Evolutionary conservation across 352 stramenopile genomes (phyloP).

Genomic region (Phytopythium vexans): DNA sequence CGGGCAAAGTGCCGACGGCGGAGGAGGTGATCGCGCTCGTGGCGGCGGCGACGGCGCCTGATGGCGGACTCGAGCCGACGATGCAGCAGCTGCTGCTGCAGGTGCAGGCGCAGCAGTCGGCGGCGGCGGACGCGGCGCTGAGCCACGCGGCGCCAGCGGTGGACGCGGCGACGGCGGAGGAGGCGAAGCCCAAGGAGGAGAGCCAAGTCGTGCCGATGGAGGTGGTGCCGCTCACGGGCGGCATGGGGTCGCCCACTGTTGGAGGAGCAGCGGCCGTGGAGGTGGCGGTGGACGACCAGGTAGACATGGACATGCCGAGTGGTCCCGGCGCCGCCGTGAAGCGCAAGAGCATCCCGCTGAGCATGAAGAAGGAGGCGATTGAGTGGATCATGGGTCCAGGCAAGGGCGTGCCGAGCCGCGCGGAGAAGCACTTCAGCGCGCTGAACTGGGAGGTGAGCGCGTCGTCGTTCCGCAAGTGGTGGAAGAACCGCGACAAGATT

Average conservation of each 20-base stretch:
- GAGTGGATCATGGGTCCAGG: constrained; percentile 74
- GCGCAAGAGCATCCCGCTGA: constrained; percentile 74
- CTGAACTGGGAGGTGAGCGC: constrained; percentile 75
- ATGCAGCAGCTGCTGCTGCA: constrained; percentile 65
- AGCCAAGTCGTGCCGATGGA: constrained; percentile 13
- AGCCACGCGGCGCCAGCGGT: constrained; percentile 1
- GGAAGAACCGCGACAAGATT: constrained; percentile 83
- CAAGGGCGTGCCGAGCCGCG: constrained; percentile 64
- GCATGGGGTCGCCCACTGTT: constrained; percentile 10
- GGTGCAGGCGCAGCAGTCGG: constrained; percentile 38
- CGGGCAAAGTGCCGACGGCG: constrained; percentile 43
- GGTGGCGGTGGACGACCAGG: background rate
- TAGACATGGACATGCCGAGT: background rate
- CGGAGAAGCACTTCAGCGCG: constrained; percentile 70
- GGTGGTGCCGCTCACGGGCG: constrained; percentile 23
- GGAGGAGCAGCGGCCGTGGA: constrained; percentile 1
- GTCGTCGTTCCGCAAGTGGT: constrained; percentile 82
- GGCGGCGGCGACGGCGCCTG: constrained; percentile 28
- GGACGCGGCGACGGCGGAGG: constrained; percentile 14
- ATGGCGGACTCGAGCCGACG: constrained; percentile 29
- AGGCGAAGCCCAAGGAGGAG: constrained; percentile 8
- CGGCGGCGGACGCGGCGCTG: constrained; percentile 10
- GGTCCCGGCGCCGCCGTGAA: constrained; percentile 23
- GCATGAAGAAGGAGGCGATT: constrained; percentile 83
- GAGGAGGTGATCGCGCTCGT: constrained; percentile 64